These are phyloP conservation scores for Rhinocladiella similis DNA, from an alignment of 2,329 filamentous ascomycete species.

Conservation along the genomic window DNA sequence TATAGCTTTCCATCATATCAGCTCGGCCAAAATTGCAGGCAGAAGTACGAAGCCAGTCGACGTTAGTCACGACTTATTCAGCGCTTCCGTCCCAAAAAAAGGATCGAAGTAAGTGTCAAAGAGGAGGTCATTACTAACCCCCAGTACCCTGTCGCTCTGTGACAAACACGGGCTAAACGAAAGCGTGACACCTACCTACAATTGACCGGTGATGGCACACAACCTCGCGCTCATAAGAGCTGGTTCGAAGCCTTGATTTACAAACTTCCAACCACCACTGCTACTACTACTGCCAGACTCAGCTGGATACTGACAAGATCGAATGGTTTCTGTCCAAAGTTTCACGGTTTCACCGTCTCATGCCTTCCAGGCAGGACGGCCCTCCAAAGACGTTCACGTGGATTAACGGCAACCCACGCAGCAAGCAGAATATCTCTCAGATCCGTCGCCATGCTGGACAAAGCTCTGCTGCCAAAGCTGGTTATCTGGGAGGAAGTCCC, in stretches of 20 bases:
- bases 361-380: conserved; percentile 20
- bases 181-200: background rate
- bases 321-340: conserved; percentile 6
- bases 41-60: too few relatives aligned
- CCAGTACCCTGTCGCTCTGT: too few relatives aligned
- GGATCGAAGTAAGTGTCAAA: background rate
- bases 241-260: too few relatives aligned
- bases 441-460: conserved; percentile 21
- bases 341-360: conserved; percentile 17
- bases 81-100: conserved; percentile 1
- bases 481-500: background rate
- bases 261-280: background rate
- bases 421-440: conserved; percentile 20
- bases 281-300: background rate
- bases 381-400: conserved; percentile 16
- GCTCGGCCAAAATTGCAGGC: too few relatives aligned
- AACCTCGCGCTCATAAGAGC: too few relatives aligned
- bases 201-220: too few relatives aligned
- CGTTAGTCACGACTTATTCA: conserved; percentile 24
- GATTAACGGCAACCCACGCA: conserved; percentile 20
- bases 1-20: too few relatives aligned
- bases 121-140: background rate
- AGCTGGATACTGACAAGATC: background rate
- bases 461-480: conserved; percentile 11
- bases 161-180: background rate